These are phyloP conservation scores for Juncus effusus DNA, from an alignment of 176 grass and related monocot species.

Conservation along the genomic window DNA sequence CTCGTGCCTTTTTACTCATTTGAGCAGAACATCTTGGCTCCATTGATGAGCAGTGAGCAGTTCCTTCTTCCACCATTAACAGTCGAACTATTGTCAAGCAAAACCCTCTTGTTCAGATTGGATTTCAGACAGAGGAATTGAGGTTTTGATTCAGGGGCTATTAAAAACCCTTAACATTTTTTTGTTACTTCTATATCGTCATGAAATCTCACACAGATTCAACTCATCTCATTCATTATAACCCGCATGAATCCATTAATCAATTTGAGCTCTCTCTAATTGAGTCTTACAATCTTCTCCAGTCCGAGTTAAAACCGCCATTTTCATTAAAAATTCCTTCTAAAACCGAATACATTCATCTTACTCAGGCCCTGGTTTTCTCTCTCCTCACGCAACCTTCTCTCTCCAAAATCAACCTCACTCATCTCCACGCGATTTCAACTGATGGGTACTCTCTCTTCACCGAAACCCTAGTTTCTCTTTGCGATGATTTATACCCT, in stretches of 20 bases:
- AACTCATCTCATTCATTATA: conserved; percentile 8
- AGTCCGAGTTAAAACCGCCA: conserved; percentile 50
- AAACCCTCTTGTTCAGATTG: too few relatives aligned
- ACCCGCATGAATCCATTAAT: conserved; percentile 12
- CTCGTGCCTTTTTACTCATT: too few relatives aligned
- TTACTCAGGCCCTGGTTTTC: conserved; percentile 54
- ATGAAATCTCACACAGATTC: background rate
- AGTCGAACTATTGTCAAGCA: too few relatives aligned
- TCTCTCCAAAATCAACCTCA: conserved; percentile 27
- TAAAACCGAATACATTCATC: conserved; percentile 47
- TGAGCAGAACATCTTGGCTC: too few relatives aligned
- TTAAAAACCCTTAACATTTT: too few relatives aligned
- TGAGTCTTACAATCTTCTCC: conserved; percentile 26
- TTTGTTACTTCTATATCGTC: background rate
- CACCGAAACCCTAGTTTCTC: conserved; percentile 41
- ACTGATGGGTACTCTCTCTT: conserved; percentile 55
- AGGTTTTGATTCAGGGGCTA: too few relatives aligned
- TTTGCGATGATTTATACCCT: conserved; percentile 36
- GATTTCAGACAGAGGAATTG: too few relatives aligned
- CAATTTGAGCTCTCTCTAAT: conserved; percentile 12
- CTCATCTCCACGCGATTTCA: conserved; percentile 59
- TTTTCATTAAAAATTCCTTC: conserved; percentile 36
- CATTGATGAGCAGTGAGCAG: too few relatives aligned
- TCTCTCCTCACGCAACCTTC: conserved; percentile 44
- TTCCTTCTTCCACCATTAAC: too few relatives aligned